These are phyloP conservation scores for Salix koriyanagi DNA, from an alignment of 345 rosid species.

Conservation along the genomic window DNA sequence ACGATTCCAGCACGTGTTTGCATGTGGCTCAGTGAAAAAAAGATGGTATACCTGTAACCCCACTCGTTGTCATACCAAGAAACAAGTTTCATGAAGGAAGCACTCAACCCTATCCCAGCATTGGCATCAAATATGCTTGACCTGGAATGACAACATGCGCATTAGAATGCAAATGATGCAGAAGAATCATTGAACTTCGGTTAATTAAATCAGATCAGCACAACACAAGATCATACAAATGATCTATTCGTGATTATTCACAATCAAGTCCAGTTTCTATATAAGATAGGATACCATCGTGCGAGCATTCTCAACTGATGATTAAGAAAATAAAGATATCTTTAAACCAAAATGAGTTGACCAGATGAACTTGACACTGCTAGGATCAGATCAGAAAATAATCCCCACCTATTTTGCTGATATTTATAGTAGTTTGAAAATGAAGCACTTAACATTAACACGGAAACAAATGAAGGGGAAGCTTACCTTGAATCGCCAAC, in stretches of 20 bases:
- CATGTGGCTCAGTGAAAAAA: background rate
- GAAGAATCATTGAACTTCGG: background rate
- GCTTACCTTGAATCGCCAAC: slow-evolving; percentile 82
- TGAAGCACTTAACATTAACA: background rate
- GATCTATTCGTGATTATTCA: background rate
- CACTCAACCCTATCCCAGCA: slow-evolving; percentile 87
- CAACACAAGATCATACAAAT: background rate
- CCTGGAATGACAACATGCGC: slow-evolving; percentile 35
- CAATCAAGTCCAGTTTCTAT: background rate
- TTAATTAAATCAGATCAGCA: background rate
- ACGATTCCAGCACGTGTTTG: no score
- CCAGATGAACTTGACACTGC: background rate
- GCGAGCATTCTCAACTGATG: background rate
- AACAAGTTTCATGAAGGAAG: slow-evolving; percentile 81
- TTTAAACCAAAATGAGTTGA: background rate
- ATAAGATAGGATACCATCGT: no score
- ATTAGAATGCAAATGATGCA: background rate
- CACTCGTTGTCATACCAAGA: slow-evolving; percentile 98
- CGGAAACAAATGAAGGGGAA: background rate
- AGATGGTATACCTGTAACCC: slow-evolving; percentile 84
- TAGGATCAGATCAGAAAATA: background rate
- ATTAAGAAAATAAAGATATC: background rate
- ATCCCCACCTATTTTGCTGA: background rate
- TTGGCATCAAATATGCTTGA: slow-evolving; percentile 98
- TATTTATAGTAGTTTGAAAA: background rate